Conservation (phyloP, 2,329 filamentous ascomycete genomes). For the Verticillium klebahnii region DNA sequence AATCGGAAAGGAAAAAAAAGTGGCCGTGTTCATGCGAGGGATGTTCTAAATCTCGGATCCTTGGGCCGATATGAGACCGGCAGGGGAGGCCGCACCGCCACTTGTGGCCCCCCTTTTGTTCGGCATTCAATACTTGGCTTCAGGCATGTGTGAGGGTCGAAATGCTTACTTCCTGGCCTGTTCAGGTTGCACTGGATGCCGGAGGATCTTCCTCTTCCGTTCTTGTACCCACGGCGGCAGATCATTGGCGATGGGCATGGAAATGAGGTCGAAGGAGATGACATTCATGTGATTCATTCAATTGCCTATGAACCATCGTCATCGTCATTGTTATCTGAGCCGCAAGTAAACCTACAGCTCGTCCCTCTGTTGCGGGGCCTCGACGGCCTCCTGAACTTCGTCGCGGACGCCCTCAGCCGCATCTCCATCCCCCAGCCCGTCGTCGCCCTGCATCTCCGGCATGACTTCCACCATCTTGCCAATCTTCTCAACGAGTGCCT, state of each 20-base stretch:
- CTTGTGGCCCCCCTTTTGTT: not conserved
- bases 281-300: not conserved
- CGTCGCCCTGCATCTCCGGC: constrained; percentile 11
- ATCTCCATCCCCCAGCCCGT: not conserved
- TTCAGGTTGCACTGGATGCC: not conserved
- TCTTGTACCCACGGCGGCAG: not conserved
- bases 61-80: not conserved
- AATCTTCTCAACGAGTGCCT: constrained; percentile 47
- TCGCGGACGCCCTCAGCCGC: constrained; percentile 4
- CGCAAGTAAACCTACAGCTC: constrained; percentile 28
- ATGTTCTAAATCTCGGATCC: not conserved
- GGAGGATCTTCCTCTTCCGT: not conserved
- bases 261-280: not conserved
- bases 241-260: not conserved
- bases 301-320: not conserved
- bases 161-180: not conserved
- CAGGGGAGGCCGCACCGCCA: not conserved
- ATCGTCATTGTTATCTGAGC: not conserved
- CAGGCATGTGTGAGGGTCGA: not conserved
- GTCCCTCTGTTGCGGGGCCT: constrained; percentile 28
- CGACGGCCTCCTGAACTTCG: constrained; percentile 2
- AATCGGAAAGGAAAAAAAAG: not conserved
- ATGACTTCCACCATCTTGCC: constrained; percentile 44
- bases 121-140: not conserved
- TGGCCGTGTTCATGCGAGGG: not conserved